Conservation (phyloP, 345 rosid genomes). For the Brassica cretica region DNA sequence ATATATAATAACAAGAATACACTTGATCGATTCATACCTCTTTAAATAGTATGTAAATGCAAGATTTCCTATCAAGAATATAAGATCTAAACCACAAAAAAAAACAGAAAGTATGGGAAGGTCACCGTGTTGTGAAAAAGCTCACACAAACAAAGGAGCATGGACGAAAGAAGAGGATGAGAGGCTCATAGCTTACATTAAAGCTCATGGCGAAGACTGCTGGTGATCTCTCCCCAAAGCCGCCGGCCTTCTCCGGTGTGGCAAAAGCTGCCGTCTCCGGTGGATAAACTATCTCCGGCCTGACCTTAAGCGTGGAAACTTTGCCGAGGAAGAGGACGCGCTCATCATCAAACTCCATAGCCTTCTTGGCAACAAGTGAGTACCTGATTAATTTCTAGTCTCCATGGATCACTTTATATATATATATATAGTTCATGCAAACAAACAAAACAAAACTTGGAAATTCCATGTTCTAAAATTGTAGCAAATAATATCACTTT, state of each 20-base stretch:
- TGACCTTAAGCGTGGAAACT: slow-evolving; percentile 67
- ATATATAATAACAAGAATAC: too few species aligned
- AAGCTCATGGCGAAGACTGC: slow-evolving; percentile 78
- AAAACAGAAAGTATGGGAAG: slow-evolving; percentile 57
- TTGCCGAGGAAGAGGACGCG: slow-evolving; percentile 63
- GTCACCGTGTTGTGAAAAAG: slow-evolving; percentile 83
- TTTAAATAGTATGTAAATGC: too few species aligned
- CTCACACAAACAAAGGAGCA: slow-evolving; percentile 88
- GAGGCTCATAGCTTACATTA: slow-evolving; percentile 70
- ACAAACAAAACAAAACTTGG: neutral
- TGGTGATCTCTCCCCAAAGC: slow-evolving; percentile 92
- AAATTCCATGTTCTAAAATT: neutral
- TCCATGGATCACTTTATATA: neutral
- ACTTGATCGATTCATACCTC: too few species aligned
- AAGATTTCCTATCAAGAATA: too few species aligned
- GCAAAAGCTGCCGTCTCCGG: slow-evolving; percentile 70
- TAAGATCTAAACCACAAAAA: too few species aligned
- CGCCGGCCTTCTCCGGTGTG: slow-evolving; percentile 65
- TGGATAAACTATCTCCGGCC: slow-evolving; percentile 69
- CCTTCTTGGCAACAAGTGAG: slow-evolving; percentile 65
- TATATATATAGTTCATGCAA: neutral
- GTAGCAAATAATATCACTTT: neutral
- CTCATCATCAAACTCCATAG: slow-evolving; percentile 67
- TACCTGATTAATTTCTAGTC: neutral
- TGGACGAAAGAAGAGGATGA: slow-evolving; percentile 93